phyloP scores from a whole-genome alignment of 495 filamentous ascomycete genomes.

The Penicillium ucsense region DNA sequence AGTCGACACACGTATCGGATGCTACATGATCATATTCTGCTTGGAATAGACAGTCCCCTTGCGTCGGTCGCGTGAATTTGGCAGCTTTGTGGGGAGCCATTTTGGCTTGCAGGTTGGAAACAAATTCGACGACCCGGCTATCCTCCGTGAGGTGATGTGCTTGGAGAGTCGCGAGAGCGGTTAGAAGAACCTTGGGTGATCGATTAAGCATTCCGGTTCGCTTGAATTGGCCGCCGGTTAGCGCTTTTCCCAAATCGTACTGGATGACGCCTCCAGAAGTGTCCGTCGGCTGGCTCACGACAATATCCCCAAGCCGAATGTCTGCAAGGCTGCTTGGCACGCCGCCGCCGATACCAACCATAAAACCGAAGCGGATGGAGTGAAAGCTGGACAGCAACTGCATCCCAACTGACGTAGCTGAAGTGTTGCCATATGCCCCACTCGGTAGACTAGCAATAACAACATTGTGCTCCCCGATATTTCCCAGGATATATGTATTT shows the following conservation, averaged over 20 bases:
- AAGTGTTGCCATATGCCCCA: slow-evolving; percentile 12
- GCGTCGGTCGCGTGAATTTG: slow-evolving; percentile 2
- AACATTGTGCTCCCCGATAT: slow-evolving; percentile 22
- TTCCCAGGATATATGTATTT: slow-evolving; percentile 27
- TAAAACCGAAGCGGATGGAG: slow-evolving; percentile 25
- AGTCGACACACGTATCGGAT: slow-evolving; percentile 8
- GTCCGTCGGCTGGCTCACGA: slow-evolving; percentile 27
- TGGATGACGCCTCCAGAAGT: slow-evolving; percentile 28
- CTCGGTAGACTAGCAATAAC: slow-evolving; percentile 21
- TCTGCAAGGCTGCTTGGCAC: slow-evolving; percentile 23
- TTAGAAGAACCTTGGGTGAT: slow-evolving; percentile 16
- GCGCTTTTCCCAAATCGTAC: slow-evolving; percentile 29
- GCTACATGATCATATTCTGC: slow-evolving; percentile 18
- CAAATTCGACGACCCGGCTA: slow-evolving; percentile 5
- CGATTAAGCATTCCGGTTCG: slow-evolving; percentile 24
- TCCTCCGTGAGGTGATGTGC: slow-evolving; percentile 7
- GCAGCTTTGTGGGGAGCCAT: slow-evolving; percentile 2
- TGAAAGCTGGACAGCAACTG: slow-evolving; percentile 26
- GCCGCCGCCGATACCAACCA: slow-evolving; percentile 32
- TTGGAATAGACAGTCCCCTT: slow-evolving; percentile 21
- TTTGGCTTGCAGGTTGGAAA: slow-evolving; percentile 4
- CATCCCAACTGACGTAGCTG: slow-evolving; percentile 19
- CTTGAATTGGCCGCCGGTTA: slow-evolving; percentile 14
- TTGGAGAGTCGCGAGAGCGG: slow-evolving; percentile 10
- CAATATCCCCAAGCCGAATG: slow-evolving; percentile 35